phyloP scores from a whole-genome alignment of 495 filamentous ascomycete genomes.

The Xylaria acuta region DNA sequence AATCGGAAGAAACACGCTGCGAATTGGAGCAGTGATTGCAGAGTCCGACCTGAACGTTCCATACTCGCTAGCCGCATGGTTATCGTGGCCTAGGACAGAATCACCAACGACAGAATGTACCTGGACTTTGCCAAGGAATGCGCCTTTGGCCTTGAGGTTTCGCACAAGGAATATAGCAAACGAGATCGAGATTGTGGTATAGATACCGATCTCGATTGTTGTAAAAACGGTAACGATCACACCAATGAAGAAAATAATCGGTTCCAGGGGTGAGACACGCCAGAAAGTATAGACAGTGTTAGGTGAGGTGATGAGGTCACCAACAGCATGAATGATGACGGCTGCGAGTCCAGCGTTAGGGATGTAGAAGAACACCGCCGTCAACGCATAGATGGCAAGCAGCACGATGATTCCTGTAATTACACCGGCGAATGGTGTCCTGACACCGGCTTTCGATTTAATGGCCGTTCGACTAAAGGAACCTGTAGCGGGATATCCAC shows the following conservation, averaged over 20 bases:
- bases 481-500: slow-evolving; percentile 91
- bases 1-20: slow-evolving; percentile 90
- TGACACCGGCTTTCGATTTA: slow-evolving; percentile 96
- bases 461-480: slow-evolving; percentile 98
- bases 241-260: slow-evolving; percentile 91
- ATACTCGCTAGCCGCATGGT: slow-evolving; percentile 46
- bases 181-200: slow-evolving; percentile 79
- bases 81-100: slow-evolving; percentile 68
- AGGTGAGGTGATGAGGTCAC: slow-evolving; percentile 91
- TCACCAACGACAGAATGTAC: slow-evolving; percentile 91
- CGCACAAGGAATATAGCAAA: slow-evolving; percentile 84
- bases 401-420: slow-evolving; percentile 90
- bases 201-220: slow-evolving; percentile 91
- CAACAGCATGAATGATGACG: slow-evolving; percentile 97
- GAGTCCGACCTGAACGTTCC: slow-evolving; percentile 55
- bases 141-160: slow-evolving; percentile 80
- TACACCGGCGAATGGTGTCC: slow-evolving; percentile 89
- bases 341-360: slow-evolving; percentile 83
- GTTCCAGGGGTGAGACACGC: slow-evolving; percentile 88
- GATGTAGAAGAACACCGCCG: slow-evolving; percentile 95
- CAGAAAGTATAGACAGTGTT: slow-evolving; percentile 97
- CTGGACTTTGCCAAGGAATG: slow-evolving; percentile 87
- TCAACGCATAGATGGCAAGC: slow-evolving; percentile 91
- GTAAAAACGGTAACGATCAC: slow-evolving; percentile 90
- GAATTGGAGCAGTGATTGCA: slow-evolving; percentile 42